phyloP scores from a whole-genome alignment of 2,329 filamentous ascomycete species.

The Colletotrichum sp. region DNA sequence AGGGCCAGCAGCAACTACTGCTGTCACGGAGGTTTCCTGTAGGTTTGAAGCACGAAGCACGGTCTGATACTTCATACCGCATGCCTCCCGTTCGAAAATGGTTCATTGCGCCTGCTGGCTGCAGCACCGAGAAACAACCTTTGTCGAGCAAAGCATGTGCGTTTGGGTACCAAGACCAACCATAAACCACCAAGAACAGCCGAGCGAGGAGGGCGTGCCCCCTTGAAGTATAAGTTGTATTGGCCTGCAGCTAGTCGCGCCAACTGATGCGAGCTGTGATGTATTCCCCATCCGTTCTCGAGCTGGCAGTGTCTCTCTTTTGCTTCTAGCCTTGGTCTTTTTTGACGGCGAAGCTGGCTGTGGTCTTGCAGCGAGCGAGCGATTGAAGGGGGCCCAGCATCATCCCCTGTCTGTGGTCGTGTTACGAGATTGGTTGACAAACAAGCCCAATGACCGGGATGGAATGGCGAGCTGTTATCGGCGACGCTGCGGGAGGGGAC shows the following conservation, averaged over 20 bases:
- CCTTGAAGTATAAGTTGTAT: constrained; percentile 22
- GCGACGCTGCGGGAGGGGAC: background rate
- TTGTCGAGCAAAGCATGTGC: constrained; percentile 11
- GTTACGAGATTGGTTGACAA: constrained; percentile 18
- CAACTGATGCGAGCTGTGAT: background rate
- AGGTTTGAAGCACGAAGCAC: constrained; percentile 17
- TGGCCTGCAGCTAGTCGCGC: background rate
- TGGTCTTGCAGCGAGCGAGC: background rate
- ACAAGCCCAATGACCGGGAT: background rate
- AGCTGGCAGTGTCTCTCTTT: background rate
- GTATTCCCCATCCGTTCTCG: constrained; percentile 4
- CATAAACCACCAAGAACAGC: background rate
- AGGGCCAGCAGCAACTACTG: background rate
- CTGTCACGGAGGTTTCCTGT: constrained; percentile 4
- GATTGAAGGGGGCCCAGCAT: background rate
- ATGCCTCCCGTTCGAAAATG: background rate
- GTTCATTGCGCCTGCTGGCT: constrained; percentile 12
- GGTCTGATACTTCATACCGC: background rate
- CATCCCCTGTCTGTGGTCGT: constrained; percentile 5
- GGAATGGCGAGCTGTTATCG: background rate
- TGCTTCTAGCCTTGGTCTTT: background rate
- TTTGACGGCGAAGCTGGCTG: background rate
- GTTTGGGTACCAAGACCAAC: background rate
- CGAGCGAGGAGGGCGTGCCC: constrained; percentile 17
- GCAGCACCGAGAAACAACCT: constrained; percentile 20